A percentile compares a stretch with the other conserved stretches of the same genome.
Evolutionary conservation across 75 land plant species (phyloP).

Genomic region (Selaginella moellendorffii): DNA sequence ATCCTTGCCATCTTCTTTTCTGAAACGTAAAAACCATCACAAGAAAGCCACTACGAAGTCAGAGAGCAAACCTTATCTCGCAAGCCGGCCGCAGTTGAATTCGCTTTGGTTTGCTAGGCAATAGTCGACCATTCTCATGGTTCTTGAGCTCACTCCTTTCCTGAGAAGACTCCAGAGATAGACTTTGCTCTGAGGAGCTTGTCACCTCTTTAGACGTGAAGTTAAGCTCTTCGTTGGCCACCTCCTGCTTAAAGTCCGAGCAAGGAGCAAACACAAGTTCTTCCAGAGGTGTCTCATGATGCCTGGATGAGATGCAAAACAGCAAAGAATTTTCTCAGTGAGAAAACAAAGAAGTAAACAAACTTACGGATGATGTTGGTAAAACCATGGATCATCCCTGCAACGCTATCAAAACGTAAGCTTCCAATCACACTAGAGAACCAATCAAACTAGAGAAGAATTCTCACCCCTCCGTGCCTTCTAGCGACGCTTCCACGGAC

Average conservation of each 20-base stretch:
- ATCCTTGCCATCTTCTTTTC: neutral
- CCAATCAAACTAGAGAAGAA: neutral
- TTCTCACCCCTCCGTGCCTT: slow-evolving; percentile 15
- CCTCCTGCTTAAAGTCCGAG: neutral
- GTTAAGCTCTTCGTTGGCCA: neutral
- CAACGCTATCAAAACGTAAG: no score
- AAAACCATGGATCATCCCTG: slow-evolving; percentile 28
- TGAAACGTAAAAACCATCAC: neutral
- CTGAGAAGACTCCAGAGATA: neutral
- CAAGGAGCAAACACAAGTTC: slow-evolving; percentile 2
- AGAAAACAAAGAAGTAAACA: neutral
- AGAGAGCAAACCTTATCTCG: neutral
- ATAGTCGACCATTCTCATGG: slow-evolving; percentile 1
- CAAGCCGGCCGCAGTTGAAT: neutral
- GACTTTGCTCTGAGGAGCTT: neutral
- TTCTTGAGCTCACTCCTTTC: neutral
- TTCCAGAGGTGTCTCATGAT: slow-evolving; percentile 17
- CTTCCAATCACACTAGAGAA: neutral
- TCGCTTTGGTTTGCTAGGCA: slow-evolving; percentile 5
- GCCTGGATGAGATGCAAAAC: slow-evolving; percentile 5
- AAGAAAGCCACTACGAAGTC: neutral
- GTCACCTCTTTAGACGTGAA: neutral
- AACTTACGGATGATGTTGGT: slow-evolving; percentile 21
- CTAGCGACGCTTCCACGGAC: slow-evolving; percentile 14
- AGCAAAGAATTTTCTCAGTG: neutral